Percentiles rank a stretch among this genome's conserved stretches.
Evolutionary conservation across 2,329 filamentous ascomycete species (phyloP).

Genomic region (Phialophora macrospora): DNA sequence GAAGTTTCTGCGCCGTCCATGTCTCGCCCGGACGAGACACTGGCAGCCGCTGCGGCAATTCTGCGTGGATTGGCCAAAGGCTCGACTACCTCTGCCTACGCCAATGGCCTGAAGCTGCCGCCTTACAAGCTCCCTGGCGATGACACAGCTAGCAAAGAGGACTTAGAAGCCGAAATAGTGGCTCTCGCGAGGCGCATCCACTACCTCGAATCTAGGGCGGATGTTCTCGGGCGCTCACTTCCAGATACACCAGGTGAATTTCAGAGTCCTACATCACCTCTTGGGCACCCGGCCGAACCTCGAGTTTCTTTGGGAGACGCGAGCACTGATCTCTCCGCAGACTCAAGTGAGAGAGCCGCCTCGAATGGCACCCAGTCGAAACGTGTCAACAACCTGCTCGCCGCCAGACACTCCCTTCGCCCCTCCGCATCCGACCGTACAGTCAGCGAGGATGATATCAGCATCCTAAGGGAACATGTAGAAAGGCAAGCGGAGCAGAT

Average conservation of each 20-base stretch:
- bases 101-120: conserved; percentile 57
- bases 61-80: conserved; percentile 53
- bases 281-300: conserved; percentile 60
- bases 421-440: conserved; percentile 57
- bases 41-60: conserved; percentile 53
- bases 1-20: conserved; percentile 42
- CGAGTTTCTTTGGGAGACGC: conserved; percentile 39
- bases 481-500: conserved; percentile 93
- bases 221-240: conserved; percentile 63
- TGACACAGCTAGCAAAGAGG: conserved; percentile 73
- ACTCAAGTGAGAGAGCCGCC: conserved; percentile 43
- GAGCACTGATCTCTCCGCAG: conserved; percentile 46
- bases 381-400: conserved; percentile 46
- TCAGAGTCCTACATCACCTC: conserved; percentile 64
- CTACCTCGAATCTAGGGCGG: conserved; percentile 78
- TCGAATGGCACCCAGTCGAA: conserved; percentile 42
- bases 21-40: conserved; percentile 54
- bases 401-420: conserved; percentile 46
- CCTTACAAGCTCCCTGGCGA: conserved; percentile 76
- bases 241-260: conserved; percentile 81
- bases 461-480: conserved; percentile 85
- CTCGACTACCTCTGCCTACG: conserved; percentile 46
- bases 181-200: conserved; percentile 78
- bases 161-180: conserved; percentile 80
- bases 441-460: conserved; percentile 79